These are phyloP conservation scores for Anaeromyces robustus DNA, from an alignment of 192 early-diverging fungal genomes.

Conservation along the genomic window DNA sequence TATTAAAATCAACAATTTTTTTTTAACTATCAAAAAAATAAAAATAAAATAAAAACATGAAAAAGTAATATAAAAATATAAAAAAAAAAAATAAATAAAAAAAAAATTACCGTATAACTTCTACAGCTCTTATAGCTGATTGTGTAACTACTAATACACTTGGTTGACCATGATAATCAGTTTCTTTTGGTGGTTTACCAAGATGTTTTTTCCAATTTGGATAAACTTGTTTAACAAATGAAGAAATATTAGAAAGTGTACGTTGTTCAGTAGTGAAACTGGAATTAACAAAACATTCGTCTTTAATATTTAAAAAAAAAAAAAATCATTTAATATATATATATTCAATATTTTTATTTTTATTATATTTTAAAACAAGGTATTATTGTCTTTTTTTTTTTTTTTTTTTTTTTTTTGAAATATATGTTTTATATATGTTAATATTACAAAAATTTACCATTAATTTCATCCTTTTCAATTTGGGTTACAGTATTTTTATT, in stretches of 20 bases:
- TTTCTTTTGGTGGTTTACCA: not conserved
- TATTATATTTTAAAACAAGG: too few species aligned
- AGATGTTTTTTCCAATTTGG: not conserved
- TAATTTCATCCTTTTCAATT: not conserved
- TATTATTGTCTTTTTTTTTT: too few species aligned
- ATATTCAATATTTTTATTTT: too few species aligned
- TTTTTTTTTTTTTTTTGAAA: too few species aligned
- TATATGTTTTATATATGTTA: too few species aligned
- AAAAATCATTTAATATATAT: not conserved
- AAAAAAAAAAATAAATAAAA: too few species aligned
- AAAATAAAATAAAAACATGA: too few species aligned
- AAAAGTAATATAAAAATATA: too few species aligned
- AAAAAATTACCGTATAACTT: slow-evolving; percentile 21
- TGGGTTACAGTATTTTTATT: not conserved
- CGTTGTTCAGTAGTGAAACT: not conserved
- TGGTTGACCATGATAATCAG: not conserved
- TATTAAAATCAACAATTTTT: too few species aligned
- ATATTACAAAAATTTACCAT: not conserved
- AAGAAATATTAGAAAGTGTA: not conserved
- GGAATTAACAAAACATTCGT: not conserved
- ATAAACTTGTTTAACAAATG: not conserved
- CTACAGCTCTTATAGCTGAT: slow-evolving; percentile 43
- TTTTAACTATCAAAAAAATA: too few species aligned
- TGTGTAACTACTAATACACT: slow-evolving; percentile 15
- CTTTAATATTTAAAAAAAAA: not conserved